Evolutionary conservation across 495 filamentous ascomycete species (phyloP), one percentile per base, ranked within the genome.

Genomic region (Astrothelium macrocarpum): DNA sequence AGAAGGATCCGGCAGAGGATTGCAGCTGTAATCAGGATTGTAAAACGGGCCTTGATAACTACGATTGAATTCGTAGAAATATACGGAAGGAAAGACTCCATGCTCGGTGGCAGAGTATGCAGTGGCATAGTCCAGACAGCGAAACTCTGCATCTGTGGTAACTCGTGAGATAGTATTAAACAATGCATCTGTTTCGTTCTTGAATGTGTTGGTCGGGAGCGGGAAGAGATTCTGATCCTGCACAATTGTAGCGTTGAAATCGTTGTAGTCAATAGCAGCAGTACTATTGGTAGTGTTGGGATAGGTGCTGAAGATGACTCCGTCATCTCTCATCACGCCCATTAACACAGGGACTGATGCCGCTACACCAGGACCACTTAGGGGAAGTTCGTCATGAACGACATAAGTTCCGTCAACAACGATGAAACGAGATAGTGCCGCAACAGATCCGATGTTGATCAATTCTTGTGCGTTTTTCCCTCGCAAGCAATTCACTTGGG

Each of bases 61-160:
- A 2, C 81, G 70, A 68, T 82, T 77, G 67, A 83, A 81, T 66
- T 82, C 80, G 66, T 73, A 80, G 67, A 76, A 79, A 61, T 73
- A 82, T 18, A 60, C 66, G 16, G 12, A 65, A 28, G 61, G 64
- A 65, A 69, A 81, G 61, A 59, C 71, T 71, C 46, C 49, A 64
- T 66, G 75, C 70, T 18, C 61, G 4, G 31, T 75, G 59, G 23
- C 75, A 0, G 73, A 66, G 65, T 71, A 71, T n/a, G 75, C 76
- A 12, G 80, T 82, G 18, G 78, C 77, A 43, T 81, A 75, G 71
- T 74, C 75, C 25, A 78, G 66, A 67, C 80, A 83, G n/a, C 79
- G 74, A 72, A 82, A 82, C 34, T 77, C 71, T 32, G 71, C 75
- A 67, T 82, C 79, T 1, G 79, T 82, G 20, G 78, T 73, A 23